Conservation (phyloP, 228 moss, liverwort and hornwort genomes). For the Sphagnum magellanicum region DNA sequence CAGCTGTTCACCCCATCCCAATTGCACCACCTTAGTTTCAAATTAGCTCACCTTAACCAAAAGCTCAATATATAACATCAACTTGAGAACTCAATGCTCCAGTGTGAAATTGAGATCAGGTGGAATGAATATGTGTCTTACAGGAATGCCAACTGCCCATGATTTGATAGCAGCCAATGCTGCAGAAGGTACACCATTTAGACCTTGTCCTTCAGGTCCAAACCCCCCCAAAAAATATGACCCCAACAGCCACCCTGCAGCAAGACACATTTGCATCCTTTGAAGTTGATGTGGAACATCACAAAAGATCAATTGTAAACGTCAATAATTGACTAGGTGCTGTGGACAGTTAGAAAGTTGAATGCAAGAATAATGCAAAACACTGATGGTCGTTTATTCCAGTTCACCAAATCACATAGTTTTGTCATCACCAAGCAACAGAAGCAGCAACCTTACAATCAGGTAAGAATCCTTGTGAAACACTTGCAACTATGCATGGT, state of each 20-base stretch:
- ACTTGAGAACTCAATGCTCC: too few species aligned
- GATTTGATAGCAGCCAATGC: conserved; percentile 66
- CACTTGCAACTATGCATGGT: too few species aligned
- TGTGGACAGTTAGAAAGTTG: too few species aligned
- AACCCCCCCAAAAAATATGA: conserved; percentile 83
- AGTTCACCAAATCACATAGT: too few species aligned
- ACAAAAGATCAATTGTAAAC: too few species aligned
- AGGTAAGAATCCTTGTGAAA: too few species aligned
- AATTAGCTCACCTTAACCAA: not conserved
- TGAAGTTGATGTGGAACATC: not conserved
- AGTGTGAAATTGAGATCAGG: not conserved
- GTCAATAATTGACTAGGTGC: too few species aligned
- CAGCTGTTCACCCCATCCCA: conserved; percentile 43
- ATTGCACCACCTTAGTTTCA: not conserved
- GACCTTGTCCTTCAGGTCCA: conserved; percentile 85
- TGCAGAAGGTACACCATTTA: conserved; percentile 61
- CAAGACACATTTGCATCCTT: not conserved
- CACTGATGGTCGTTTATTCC: too few species aligned
- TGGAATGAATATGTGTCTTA: conserved; percentile 17
- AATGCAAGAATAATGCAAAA: too few species aligned
- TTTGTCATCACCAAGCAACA: too few species aligned
- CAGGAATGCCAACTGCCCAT: conserved; percentile 87
- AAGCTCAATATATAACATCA: too few species aligned
- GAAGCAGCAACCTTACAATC: too few species aligned
- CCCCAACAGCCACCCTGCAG: conserved; percentile 79